Base-by-base conservation (phyloP, 2,329 filamentous ascomycete genomes). In the Herpotrichia juniperi region DNA sequence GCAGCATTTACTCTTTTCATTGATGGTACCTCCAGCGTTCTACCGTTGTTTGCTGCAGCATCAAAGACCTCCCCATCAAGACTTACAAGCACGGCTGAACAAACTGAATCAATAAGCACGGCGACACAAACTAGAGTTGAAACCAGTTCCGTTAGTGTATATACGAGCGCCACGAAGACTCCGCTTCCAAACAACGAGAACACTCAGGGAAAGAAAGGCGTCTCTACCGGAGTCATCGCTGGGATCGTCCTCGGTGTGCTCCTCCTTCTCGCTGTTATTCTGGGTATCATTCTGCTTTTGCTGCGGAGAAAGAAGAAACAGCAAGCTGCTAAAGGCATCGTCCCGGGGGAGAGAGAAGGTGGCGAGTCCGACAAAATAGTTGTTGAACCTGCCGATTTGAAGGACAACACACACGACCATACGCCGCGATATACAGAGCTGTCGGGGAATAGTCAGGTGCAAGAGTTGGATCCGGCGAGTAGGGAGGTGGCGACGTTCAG, bases 181-280 rank as follows among this genome's bases (percentile, higher is more conserved):
- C n/a, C n/a, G n/a, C n/a, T n/a, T n/a, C n/a, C n/a, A n/a, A n/a
- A n/a, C n/a, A n/a, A n/a, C n/a, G n/a, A n/a, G n/a, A n/a, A n/a
- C n/a, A n/a, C n/a, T n/a, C n/a, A n/a, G n/a, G n/a, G n/a, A n/a
- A n/a, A n/a, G n/a, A 31, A n/a, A 31, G 28, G 28, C n/a, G 28
- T n/a, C n/a, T 26, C 48, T 14, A 32, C 39, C 28, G 52, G 52
- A 7, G 52, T 48, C 2, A 54, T 54, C n/a, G 52, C 42, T 4
- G 52, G 52, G 3, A 47, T 48, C 14, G 50, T 56, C 6, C 17
- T 56, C 2, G 54, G 54, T 19, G 50, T 35, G 19, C 24, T 56
- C 6, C 42, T 48, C 9, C 35, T 25, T 11, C 12, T 53, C 12
- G 50, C 50, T 4, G 2, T 46, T 1, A 26, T 56, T 16, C 30